Base-by-base conservation (phyloP, 1,139 yeast species). In the Suhomyces bokatorum region DNA sequence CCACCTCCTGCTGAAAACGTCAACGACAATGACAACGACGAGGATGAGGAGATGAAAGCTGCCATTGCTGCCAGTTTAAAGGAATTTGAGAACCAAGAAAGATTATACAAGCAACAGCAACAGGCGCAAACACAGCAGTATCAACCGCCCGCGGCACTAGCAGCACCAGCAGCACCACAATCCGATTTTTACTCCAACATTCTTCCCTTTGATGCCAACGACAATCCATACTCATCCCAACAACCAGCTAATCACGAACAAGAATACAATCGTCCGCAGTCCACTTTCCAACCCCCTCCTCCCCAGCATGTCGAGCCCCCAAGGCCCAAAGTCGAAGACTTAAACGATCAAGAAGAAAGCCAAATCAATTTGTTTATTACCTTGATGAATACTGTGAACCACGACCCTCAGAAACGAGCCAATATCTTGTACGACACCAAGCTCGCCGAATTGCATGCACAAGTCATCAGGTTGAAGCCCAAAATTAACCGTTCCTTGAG, bases 41-140 rank as follows among this genome's bases (percentile, higher is more conserved):
- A 87, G 28, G 98, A 93, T 54, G 95, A 85, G 30, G 97, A 89
- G 35, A 78, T 93, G 83, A 87, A 83, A 60, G 96, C 95, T 1
- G 99, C 98, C 0, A 90, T 93, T 49, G 96, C 87, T n/a, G 97
- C 96, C 1, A 87, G 96, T 64, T 73, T 93, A 51, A 75, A 77
- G 47, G 97, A 89, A 49, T 77, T 85, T 62, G 80, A 85, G 53
- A 67, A 60, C n/a, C 66, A 66, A 60, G 58, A 75, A 60, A 56
- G 54, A 30, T 34, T 51, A 5, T 48, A 42, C 32, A 39, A 54
- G 35, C 55, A 44, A 40, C 55, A 33, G 29, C 50, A 35, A 24
- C 29, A 44, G 40, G 55, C 32, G 27, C 50, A 35, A 24, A 27
- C 35, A 22, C 49, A 45, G 26, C 53, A 38, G 44, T 55, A 47